Conservation (phyloP, 1,139 yeast species). For the Lodderomyces oxycetoniae region DNA sequence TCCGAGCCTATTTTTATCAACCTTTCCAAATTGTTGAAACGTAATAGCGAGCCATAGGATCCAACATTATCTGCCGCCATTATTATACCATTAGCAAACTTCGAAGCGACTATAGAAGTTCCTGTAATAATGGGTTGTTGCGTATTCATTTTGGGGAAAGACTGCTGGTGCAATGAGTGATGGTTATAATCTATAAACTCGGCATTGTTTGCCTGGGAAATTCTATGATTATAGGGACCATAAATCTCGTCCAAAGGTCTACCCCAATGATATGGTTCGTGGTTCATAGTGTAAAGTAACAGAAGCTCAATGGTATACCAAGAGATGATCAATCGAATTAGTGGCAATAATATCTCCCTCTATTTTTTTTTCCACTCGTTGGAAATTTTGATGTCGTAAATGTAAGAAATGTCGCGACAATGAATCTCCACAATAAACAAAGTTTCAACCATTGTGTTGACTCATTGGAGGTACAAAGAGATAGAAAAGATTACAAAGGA, state of each 20-base stretch:
- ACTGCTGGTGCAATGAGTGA: constrained; percentile 7
- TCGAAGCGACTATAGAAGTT: constrained; percentile 88
- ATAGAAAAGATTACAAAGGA: too few relatives aligned
- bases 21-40: constrained; percentile 83
- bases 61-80: constrained; percentile 96
- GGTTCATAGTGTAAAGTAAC: constrained; percentile 71
- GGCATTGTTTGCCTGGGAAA: constrained; percentile 50
- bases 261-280: constrained; percentile 95
- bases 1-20: constrained; percentile 75
- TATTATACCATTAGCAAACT: constrained; percentile 83
- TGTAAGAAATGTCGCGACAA: too few relatives aligned
- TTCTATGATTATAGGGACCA: constrained; percentile 69
- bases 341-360: too few relatives aligned
- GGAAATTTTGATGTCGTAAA: too few relatives aligned
- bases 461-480: too few relatives aligned
- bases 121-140: constrained; percentile 96
- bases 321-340: too few relatives aligned
- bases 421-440: too few relatives aligned
- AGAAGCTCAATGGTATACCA: too few relatives aligned
- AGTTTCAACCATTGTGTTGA: too few relatives aligned
- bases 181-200: constrained; percentile 16
- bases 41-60: constrained; percentile 85
- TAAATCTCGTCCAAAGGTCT: constrained; percentile 81
- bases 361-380: too few relatives aligned
- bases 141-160: constrained; percentile 77